phyloP scores from a whole-genome alignment of 495 filamentous ascomycete species.

The Bombardia bombarda region DNA sequence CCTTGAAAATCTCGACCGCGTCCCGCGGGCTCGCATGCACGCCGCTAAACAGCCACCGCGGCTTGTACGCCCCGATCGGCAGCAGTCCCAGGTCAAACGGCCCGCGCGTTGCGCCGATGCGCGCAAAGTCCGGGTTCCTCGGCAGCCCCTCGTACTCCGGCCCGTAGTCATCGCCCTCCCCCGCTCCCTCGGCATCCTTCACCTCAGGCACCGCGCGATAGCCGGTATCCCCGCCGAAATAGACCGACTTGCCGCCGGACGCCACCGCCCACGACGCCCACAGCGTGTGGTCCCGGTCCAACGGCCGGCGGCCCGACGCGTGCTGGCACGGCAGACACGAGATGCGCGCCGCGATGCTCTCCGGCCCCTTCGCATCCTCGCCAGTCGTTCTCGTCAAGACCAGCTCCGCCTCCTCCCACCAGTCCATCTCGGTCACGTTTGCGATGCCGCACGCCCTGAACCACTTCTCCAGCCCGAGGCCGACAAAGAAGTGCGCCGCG shows the following conservation, averaged over 20 bases:
- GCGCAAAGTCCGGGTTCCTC: slow-evolving; percentile 75
- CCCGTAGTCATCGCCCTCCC: slow-evolving; percentile 62
- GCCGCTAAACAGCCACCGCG: slow-evolving; percentile 63
- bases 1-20: slow-evolving; percentile 80
- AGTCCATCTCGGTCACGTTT: slow-evolving; percentile 84
- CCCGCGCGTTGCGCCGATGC: slow-evolving; percentile 75
- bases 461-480: slow-evolving; percentile 83
- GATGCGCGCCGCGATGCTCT: slow-evolving; percentile 63
- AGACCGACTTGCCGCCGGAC: slow-evolving; percentile 66
- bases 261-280: slow-evolving; percentile 84
- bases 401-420: slow-evolving; percentile 84
- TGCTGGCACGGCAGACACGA: slow-evolving; percentile 85
- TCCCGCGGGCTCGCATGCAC: slow-evolving; percentile 90
- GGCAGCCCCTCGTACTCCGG: slow-evolving; percentile 60
- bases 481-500: slow-evolving; percentile 80
- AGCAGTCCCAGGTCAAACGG: slow-evolving; percentile 92
- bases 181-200: slow-evolving; percentile 17
- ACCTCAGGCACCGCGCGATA: slow-evolving; percentile 77
- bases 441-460: slow-evolving; percentile 59
- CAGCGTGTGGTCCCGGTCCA: slow-evolving; percentile 66
- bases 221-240: slow-evolving; percentile 71
- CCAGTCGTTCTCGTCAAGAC: slow-evolving; percentile 36
- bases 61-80: slow-evolving; percentile 88
- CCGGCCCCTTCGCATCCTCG: slow-evolving; percentile 11
- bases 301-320: slow-evolving; percentile 55